Evolutionary conservation across 495 filamentous ascomycete genomes (phyloP).

Genomic region (Daldinia decipiens): DNA sequence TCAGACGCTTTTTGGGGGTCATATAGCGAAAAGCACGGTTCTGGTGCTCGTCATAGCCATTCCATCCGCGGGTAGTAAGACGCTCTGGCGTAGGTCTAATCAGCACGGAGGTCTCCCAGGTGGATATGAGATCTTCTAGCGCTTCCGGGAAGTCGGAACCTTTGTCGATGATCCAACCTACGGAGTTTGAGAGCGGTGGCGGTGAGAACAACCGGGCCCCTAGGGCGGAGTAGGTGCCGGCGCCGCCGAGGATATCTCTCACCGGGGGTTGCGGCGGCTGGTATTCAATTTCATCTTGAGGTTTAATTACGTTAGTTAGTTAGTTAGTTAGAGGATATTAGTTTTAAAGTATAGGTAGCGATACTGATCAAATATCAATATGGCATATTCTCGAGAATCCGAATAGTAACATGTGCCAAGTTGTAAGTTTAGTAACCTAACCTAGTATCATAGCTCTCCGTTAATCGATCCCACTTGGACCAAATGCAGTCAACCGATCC

Average conservation of each 20-base stretch:
- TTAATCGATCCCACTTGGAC: conserved; percentile 21
- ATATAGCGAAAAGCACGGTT: conserved; percentile 82
- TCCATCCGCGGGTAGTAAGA: conserved; percentile 90
- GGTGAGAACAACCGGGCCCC: conserved; percentile 89
- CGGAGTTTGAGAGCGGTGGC: conserved; percentile 62
- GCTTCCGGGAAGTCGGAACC: conserved; percentile 84
- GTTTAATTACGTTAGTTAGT: conserved; percentile 36
- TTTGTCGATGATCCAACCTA: conserved; percentile 92
- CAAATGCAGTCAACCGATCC: conserved; percentile 24
- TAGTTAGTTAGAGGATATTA: conserved; percentile 18
- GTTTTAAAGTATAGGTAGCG: too few relatives aligned
- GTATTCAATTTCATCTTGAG: conserved; percentile 89
- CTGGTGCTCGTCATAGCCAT: conserved; percentile 73
- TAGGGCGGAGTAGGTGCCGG: conserved; percentile 83
- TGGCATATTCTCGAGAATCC: not conserved
- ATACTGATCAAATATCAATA: not conserved
- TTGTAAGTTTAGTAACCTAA: not conserved
- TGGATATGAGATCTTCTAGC: conserved; percentile 68
- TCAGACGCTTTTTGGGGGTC: conserved; percentile 84
- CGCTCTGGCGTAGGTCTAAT: conserved; percentile 73
- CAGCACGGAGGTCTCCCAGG: conserved; percentile 77
- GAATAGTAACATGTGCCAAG: not conserved
- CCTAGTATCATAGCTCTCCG: not conserved
- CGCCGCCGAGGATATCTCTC: conserved; percentile 82
- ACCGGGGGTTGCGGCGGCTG: conserved; percentile 67